Percentiles rank a stretch among this genome's conserved stretches.
Evolutionary conservation across 495 filamentous ascomycete species (phyloP).

Genomic region (Aspergillus asperescens): DNA sequence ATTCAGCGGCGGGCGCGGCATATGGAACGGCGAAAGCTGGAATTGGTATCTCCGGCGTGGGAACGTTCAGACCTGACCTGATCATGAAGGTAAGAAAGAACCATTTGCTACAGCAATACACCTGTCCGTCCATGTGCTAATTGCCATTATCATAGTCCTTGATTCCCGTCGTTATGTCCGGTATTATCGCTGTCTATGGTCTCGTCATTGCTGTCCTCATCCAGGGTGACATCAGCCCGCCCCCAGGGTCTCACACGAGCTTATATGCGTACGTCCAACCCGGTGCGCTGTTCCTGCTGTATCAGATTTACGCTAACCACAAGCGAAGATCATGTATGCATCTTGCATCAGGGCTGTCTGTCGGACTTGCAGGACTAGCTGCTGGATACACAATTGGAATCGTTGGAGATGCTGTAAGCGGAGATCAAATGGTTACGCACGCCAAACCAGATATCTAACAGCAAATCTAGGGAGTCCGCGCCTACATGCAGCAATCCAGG

Average conservation of each 20-base stretch:
- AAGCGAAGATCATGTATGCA: conserved; percentile 77
- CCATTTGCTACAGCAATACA: background rate
- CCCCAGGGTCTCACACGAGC: conserved; percentile 48
- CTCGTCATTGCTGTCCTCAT: conserved; percentile 96
- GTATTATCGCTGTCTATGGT: conserved; percentile 97
- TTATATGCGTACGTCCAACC: conserved; percentile 66
- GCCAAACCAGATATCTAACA: conserved; percentile 22
- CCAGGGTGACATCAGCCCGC: conserved; percentile 71
- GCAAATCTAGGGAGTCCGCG: conserved; percentile 63
- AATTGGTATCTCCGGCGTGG: conserved; percentile 92
- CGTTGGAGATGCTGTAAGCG: conserved; percentile 77
- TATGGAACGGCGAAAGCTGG: conserved; percentile 97
- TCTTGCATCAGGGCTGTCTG: conserved; percentile 81
- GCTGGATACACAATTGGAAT: conserved; percentile 95
- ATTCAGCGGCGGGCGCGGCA: conserved; percentile 77
- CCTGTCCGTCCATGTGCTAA: conserved; percentile 7
- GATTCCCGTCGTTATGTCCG: conserved; percentile 98
- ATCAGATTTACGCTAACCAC: conserved; percentile 14
- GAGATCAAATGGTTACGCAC: background rate
- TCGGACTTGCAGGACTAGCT: conserved; percentile 88
- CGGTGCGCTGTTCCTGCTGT: background rate
- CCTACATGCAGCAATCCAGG: conserved; percentile 92
- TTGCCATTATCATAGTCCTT: conserved; percentile 56
- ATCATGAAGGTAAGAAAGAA: conserved; percentile 82
- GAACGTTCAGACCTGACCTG: conserved; percentile 84